Base-by-base conservation (phyloP, 352 stramenopile species). In the Phytophthora multivora region DNA sequence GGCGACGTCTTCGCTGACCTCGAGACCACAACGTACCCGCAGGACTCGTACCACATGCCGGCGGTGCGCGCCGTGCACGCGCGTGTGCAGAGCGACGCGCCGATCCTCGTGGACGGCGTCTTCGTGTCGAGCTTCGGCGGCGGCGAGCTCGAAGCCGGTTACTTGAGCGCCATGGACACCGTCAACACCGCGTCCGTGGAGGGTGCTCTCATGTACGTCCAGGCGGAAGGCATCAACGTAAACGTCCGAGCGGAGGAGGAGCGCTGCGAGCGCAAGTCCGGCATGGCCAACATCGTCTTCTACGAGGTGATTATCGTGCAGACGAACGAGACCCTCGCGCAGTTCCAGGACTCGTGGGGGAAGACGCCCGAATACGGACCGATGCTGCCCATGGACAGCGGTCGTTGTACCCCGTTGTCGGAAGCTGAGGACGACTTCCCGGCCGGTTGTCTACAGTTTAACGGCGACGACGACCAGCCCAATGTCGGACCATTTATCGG, bases 141-240 rank as follows among this genome's bases (percentile, higher is more conserved):
- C 11, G 79, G 71, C 18, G 73, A 89, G 6, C 71, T 90, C 7
- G 65, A 80, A 9, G 72, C 73, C 11, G 83, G 81, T 0, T 93
- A 93, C 69, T 40, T 80, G 12, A 80, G 78, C 36, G 70, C 56
- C 9, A 73, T 92, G 53, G 83, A 95, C 66, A 75, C 69, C 2
- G 83, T 94, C 53, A 94, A 94, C 66, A 89, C 81, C 5, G 86
- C 83, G 15, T 79, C 59, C 0, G 80, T 94, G 0, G 83, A 92
- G 23, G 86, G 86, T 15, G 73, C 80, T 4, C 71, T 94, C 40
- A 90, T 92, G 79, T 94, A 88, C 50, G 82, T 94, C 4, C 83
- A 92, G 64, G 82, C 83, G 1, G 85, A 94, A 33, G 80, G 81
- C 13, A 94, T 94, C 68, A 89, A 94, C 59, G 30, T 77, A 19